Conservation (phyloP, 2,329 filamentous ascomycete species). For the Chrysosporium keratinophilum region DNA sequence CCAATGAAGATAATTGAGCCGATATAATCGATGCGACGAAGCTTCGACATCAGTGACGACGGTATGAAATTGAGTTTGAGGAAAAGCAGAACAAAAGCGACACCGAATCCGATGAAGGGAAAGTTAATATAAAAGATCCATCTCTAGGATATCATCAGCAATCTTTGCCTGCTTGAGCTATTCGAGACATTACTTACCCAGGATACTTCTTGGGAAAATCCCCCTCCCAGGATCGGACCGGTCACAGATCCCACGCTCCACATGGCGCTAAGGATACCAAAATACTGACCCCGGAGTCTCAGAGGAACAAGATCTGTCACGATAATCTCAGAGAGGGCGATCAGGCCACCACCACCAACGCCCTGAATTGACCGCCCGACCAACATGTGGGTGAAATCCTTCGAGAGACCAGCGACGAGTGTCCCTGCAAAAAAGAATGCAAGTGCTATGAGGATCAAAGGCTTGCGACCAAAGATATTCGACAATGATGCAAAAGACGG, state of each 20-base stretch:
- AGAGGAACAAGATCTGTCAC: slow-evolving; percentile 38
- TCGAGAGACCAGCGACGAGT: slow-evolving; percentile 33
- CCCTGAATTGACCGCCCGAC: slow-evolving; percentile 38
- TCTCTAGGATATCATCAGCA: slow-evolving; percentile 30
- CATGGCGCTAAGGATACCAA: slow-evolving; percentile 32
- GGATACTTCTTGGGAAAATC: slow-evolving; percentile 31
- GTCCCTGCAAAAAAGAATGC: slow-evolving; percentile 38
- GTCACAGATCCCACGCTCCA: slow-evolving; percentile 34
- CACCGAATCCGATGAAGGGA: slow-evolving; percentile 45
- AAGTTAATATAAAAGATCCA: slow-evolving; percentile 60
- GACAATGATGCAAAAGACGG: slow-evolving; percentile 41
- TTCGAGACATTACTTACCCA: slow-evolving; percentile 25
- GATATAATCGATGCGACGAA: slow-evolving; percentile 51
- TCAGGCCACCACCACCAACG: slow-evolving; percentile 37
- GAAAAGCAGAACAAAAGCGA: slow-evolving; percentile 43
- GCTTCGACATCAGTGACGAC: slow-evolving; percentile 39
- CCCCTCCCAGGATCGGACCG: slow-evolving; percentile 36
- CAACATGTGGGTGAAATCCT: slow-evolving; percentile 39
- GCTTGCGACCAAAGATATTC: slow-evolving; percentile 40
- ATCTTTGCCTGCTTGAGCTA: not conserved
- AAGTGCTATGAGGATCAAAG: slow-evolving; percentile 32
- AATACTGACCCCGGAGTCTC: slow-evolving; percentile 31
- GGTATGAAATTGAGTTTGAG: slow-evolving; percentile 43
- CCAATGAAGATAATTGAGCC: slow-evolving; percentile 53
- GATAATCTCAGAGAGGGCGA: slow-evolving; percentile 36